These are phyloP conservation scores for Pachysolen tannophilus DNA, from an alignment of 805 yeast species.

Conservation along the genomic window DNA sequence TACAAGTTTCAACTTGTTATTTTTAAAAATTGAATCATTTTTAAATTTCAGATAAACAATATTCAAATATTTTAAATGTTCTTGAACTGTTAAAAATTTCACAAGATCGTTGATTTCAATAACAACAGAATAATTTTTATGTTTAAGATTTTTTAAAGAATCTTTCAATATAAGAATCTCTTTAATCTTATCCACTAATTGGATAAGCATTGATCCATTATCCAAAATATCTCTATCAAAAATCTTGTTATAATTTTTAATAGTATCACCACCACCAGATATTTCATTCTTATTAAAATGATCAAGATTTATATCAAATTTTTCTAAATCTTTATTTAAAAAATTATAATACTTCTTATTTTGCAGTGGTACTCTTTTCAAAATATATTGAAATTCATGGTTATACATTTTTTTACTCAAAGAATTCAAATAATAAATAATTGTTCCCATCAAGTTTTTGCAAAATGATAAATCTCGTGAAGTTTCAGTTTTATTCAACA, in stretches of 20 bases:
- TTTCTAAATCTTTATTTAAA: background rate
- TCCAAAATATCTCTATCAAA: slow-evolving; percentile 4
- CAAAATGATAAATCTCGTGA: slow-evolving; percentile 2
- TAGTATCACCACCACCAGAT: too few species aligned
- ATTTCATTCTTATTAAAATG: slow-evolving; percentile 3
- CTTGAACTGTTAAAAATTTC: slow-evolving; percentile 1
- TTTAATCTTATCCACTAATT: slow-evolving; percentile 2
- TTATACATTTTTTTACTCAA: slow-evolving; percentile 3
- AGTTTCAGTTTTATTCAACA: slow-evolving; percentile 3
- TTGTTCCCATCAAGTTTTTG: slow-evolving; percentile 7
- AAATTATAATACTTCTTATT: background rate
- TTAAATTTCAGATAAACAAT: slow-evolving; percentile 2
- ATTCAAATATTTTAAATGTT: slow-evolving; percentile 1
- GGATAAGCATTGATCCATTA: slow-evolving; percentile 3
- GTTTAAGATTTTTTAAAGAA: background rate
- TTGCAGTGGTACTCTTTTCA: slow-evolving; percentile 4
- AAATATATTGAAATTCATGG: slow-evolving; percentile 4
- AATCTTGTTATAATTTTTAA: slow-evolving; percentile 4
- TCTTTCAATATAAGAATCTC: background rate
- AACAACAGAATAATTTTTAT: slow-evolving; percentile 1
- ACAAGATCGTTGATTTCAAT: slow-evolving; percentile 4
- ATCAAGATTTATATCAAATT: slow-evolving; percentile 1
- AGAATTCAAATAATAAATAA: slow-evolving; percentile 4
- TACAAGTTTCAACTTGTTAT: slow-evolving; percentile 1
- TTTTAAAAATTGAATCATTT: slow-evolving; percentile 1